phyloP scores from a whole-genome alignment of 2,329 filamentous ascomycete genomes.

The Sporothrix curviconia region DNA sequence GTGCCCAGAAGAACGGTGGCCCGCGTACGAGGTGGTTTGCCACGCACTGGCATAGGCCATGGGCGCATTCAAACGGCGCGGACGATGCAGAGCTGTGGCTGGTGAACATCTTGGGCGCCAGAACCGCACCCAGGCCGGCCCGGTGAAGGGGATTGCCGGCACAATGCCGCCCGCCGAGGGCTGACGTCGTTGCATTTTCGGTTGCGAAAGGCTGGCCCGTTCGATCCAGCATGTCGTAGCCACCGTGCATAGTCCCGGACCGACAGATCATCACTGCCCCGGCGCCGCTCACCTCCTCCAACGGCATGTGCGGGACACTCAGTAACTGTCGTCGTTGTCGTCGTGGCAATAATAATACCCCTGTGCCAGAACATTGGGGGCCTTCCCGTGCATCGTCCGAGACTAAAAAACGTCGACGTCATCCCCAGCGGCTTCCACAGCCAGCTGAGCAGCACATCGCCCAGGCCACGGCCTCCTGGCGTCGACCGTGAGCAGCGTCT shows the following conservation, averaged over 20 bases:
- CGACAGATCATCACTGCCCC: conserved; percentile 38
- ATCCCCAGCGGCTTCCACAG: conserved; percentile 42
- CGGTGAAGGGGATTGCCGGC: conserved; percentile 29
- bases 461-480: conserved; percentile 32
- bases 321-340: conserved; percentile 21
- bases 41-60: conserved; percentile 38
- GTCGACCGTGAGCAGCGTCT: no score
- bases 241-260: conserved; percentile 47
- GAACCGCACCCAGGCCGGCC: conserved; percentile 28
- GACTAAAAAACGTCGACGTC: conserved; percentile 32
- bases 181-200: not conserved
- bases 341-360: conserved; percentile 40
- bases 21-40: conserved; percentile 33
- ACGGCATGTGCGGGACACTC: conserved; percentile 24
- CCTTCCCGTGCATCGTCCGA: conserved; percentile 26
- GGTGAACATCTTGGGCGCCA: conserved; percentile 28
- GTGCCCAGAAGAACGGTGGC: conserved; percentile 37
- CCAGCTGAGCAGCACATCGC: conserved; percentile 31
- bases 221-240: conserved; percentile 42
- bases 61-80: conserved; percentile 26
- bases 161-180: conserved; percentile 9
- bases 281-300: conserved; percentile 33
- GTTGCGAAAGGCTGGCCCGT: conserved; percentile 17
- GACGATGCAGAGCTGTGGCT: conserved; percentile 13
- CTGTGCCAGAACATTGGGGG: conserved; percentile 30